Evolutionary conservation across 371 early-diverging fungal species (phyloP).

Genomic region (Mucor racemosus): DNA sequence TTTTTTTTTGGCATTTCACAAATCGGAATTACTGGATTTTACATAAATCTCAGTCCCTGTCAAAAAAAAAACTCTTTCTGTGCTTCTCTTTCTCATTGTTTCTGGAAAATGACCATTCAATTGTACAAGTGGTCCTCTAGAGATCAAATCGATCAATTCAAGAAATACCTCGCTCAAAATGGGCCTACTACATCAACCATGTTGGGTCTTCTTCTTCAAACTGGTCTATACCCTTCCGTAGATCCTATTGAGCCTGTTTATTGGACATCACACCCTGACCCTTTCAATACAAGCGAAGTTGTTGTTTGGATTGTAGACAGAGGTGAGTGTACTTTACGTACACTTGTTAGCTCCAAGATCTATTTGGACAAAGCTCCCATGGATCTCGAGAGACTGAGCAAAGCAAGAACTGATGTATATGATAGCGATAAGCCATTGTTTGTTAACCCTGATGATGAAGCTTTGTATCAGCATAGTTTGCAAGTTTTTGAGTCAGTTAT

Average conservation of each 20-base stretch:
- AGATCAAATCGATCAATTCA: neutral
- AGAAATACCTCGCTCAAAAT: constrained; percentile 1
- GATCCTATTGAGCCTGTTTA: neutral
- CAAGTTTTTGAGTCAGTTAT: neutral
- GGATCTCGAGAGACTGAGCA: neutral
- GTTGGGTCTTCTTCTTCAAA: neutral
- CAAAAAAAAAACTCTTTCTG: neutral
- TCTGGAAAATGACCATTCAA: neutral
- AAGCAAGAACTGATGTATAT: neutral
- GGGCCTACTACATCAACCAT: constrained; percentile 9
- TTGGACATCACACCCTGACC: constrained; percentile 17
- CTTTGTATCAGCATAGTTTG: neutral
- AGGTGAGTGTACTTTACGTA: neutral
- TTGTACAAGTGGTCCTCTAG: neutral
- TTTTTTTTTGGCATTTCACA: neutral
- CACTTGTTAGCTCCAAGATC: constrained; percentile 14
- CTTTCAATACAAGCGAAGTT: constrained; percentile 11
- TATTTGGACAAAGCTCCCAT: neutral
- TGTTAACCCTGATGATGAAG: neutral
- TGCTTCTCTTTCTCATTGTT: neutral
- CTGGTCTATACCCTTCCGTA: neutral
- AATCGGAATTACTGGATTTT: neutral
- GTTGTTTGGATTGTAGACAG: constrained; percentile 23
- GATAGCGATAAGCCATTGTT: neutral
- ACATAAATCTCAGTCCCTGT: neutral